Percentiles rank a stretch among this genome's conserved stretches.
Conservation (phyloP, 2,329 filamentous ascomycete species). For the Alternaria sp. region DNA sequence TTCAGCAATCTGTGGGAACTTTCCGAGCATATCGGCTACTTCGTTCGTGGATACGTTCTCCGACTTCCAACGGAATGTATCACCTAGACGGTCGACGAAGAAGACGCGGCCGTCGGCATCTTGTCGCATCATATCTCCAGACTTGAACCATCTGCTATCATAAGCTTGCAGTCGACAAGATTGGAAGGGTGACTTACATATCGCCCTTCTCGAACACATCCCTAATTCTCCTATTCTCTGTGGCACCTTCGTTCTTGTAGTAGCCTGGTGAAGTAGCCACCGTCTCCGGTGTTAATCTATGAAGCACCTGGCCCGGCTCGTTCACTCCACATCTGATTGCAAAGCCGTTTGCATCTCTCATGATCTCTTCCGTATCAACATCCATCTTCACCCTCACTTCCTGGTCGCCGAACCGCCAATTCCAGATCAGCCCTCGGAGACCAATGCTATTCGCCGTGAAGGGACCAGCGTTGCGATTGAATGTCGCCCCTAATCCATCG, state of each 20-base stretch:
- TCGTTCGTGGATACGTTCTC: constrained; percentile 57
- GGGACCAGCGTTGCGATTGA: constrained; percentile 41
- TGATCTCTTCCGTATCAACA: constrained; percentile 47
- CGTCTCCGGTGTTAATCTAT: constrained; percentile 37
- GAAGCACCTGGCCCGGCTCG: constrained; percentile 46
- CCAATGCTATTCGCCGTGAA: constrained; percentile 45
- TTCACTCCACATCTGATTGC: constrained; percentile 39
- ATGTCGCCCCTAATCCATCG: constrained; percentile 44
- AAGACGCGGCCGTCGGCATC: constrained; percentile 44
- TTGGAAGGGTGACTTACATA: constrained; percentile 31
- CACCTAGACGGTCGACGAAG: constrained; percentile 49
- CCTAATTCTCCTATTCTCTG: constrained; percentile 35
- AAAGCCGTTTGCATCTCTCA: constrained; percentile 44
- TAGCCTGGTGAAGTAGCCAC: constrained; percentile 35
- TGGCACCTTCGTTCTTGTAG: constrained; percentile 44
- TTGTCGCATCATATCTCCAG: constrained; percentile 48
- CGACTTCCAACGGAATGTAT: constrained; percentile 52
- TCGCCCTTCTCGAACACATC: constrained; percentile 49
- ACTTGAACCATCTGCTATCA: constrained; percentile 43
- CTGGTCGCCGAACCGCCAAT: constrained; percentile 32
- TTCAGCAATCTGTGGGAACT: constrained; percentile 51
- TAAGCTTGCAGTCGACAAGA: background rate
- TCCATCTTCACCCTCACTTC: constrained; percentile 48
- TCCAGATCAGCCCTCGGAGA: constrained; percentile 45
- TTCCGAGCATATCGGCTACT: constrained; percentile 51